Conservation (phyloP, 345 rosid genomes). For the Adansonia digitata region DNA sequence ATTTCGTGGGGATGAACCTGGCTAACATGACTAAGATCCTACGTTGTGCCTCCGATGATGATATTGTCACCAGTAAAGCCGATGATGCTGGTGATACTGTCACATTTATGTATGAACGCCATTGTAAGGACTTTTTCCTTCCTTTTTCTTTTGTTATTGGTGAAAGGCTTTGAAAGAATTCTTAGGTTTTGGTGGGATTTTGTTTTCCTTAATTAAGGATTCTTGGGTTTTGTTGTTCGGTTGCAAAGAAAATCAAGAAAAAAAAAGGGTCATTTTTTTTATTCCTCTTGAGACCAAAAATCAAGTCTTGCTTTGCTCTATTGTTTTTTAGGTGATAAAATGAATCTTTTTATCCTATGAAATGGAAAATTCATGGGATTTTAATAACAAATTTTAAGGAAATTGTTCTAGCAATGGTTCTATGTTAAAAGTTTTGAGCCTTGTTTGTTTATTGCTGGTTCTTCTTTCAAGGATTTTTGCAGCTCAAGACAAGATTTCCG, state of each 20-base stretch:
- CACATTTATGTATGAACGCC: not conserved
- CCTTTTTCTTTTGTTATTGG: not conserved
- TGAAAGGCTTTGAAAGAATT: not conserved
- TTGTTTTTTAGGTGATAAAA: not conserved
- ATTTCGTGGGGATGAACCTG: slow-evolving; percentile 9
- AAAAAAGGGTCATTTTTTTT: not conserved
- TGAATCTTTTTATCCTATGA: not conserved
- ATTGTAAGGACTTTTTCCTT: not conserved
- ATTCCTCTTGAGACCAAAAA: not conserved
- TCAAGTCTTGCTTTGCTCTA: not conserved
- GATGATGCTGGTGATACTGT: not conserved
- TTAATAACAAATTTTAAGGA: not conserved
- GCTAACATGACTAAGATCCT: slow-evolving; percentile 8
- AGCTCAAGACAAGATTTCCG: slow-evolving; percentile 7
- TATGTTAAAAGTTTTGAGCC: not conserved
- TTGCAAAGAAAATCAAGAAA: not conserved
- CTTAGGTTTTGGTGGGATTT: not conserved
- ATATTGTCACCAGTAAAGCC: not conserved
- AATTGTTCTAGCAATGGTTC: not conserved
- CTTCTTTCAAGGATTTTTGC: not conserved
- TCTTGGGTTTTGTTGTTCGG: not conserved
- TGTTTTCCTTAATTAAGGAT: not conserved
- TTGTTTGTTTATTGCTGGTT: not conserved
- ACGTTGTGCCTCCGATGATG: not conserved
- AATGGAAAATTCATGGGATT: not conserved